Evolutionary conservation across 139 green algal genomes (phyloP), one percentile per base, ranked within the genome.

Genomic region (Microglena sp.): DNA sequence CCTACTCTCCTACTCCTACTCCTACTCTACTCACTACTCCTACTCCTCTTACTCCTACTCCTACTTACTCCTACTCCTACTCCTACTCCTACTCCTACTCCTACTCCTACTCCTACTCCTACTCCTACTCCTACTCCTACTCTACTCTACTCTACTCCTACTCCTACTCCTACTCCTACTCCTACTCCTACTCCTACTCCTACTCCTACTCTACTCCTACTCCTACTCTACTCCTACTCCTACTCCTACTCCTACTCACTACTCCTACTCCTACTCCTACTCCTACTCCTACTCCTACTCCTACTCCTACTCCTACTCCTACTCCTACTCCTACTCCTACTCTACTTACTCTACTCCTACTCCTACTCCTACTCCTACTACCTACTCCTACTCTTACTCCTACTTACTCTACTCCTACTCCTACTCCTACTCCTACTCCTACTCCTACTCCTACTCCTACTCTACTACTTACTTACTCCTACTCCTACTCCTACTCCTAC

Each of bases 181-280:
- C 33, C 8, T 64, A 35, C 33, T 62, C 33, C 67, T 74, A 28
- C 31, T 62, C 33, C 44, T 55, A 33, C 50, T 30, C 4, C 66
- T 62, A 40, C 56, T 57, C 30, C 45, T 68, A 46, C n/a, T n/a
- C 50, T 55, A 27, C 8, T 64, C 50, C 53, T 63, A 33, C n/a
- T 57, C 6, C 27, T 32, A 26, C 27, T 64, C 57, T 64, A 32
- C 57, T 45, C 32, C 57, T n/a, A 46, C 27, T 24, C 11, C 27
- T 45, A 33, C 57, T 64, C 11, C 28, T 46, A 46, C 57, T 46
- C 32, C 57, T 64, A n/a, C n/a, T n/a, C n/a, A n/a, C n/a, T n/a
- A 32, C 57, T 64, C 32, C 57, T 46, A 18, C 64, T 32, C 27
- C 55, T 62, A 29, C 55, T 62, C 27, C 55, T 35, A 7, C 28